These are phyloP conservation scores for Pseudoperonospora humuli DNA, from an alignment of 352 stramenopile genomes.

Conservation along the genomic window DNA sequence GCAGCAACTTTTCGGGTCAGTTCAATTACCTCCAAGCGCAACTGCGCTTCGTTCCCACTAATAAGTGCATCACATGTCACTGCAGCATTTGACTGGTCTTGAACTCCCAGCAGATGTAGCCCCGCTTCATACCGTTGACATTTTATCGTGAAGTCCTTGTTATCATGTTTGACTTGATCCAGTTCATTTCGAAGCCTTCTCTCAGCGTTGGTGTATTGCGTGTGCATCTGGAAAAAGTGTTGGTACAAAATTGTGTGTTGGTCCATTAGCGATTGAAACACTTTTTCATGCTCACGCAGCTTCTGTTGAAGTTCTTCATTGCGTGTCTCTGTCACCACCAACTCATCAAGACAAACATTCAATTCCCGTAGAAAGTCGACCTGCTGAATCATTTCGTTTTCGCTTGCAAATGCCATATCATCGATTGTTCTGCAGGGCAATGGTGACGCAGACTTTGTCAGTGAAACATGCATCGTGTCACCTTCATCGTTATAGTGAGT, in stretches of 20 bases:
- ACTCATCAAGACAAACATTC: conserved; percentile 60
- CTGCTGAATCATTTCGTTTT: conserved; percentile 50
- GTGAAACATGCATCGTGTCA: not conserved
- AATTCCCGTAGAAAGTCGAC: conserved; percentile 57
- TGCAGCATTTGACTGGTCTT: no score
- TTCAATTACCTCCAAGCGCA: no score
- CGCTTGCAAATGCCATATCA: conserved; percentile 38
- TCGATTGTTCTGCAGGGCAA: conserved; percentile 5
- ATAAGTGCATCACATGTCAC: no score
- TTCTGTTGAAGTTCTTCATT: conserved; percentile 42
- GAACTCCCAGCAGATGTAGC: no score
- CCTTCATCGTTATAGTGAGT: not conserved
- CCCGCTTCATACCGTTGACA: no score
- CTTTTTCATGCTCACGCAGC: conserved; percentile 41
- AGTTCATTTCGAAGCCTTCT: conserved; percentile 30
- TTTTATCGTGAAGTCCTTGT: no score
- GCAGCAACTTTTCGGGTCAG: no score
- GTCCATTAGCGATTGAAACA: conserved; percentile 53
- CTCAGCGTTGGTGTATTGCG: conserved; percentile 34
- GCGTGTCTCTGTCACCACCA: conserved; percentile 34
- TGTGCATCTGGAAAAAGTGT: conserved; percentile 60
- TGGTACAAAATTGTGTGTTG: conserved; percentile 68
- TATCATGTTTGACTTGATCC: conserved; percentile 29
- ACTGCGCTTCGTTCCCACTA: no score
- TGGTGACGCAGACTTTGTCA: not conserved